Percentiles rank a stretch among this genome's conserved stretches.
Evolutionary conservation across 163 green algal genomes (phyloP).

Genomic region (Scenedesmus sp.): DNA sequence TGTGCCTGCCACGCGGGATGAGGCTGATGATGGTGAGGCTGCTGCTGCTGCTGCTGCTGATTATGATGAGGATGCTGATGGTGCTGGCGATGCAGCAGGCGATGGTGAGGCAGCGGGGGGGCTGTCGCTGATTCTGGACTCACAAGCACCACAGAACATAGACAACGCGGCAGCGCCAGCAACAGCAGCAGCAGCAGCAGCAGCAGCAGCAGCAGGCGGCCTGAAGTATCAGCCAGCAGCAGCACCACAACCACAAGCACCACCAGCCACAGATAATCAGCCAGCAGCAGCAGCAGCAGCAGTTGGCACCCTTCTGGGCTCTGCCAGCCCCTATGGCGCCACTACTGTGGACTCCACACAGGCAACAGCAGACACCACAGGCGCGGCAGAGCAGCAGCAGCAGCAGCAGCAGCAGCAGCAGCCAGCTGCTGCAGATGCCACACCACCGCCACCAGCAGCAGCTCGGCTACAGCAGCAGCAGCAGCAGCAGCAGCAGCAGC

Average conservation of each 20-base stretch:
- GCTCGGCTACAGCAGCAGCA: not conserved
- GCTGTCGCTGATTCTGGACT: not conserved
- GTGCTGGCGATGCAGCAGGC: not conserved
- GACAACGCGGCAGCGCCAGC: not conserved
- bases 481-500: not conserved
- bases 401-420: not conserved
- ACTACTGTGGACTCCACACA: not conserved
- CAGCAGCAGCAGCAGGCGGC: not conserved
- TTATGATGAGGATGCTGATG: not conserved
- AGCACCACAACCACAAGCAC: not conserved
- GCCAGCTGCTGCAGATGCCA: not conserved
- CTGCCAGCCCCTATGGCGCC: not conserved
- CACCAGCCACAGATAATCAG: not conserved
- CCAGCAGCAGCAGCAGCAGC: conserved; percentile 1
- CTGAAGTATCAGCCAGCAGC: not conserved
- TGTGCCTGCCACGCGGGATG: not conserved
- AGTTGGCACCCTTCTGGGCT: not conserved
- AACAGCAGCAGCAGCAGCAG: conserved; percentile 8
- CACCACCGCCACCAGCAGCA: not conserved
- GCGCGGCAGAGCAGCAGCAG: not conserved
- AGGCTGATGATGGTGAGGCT: not conserved
- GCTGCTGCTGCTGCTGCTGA: not conserved
- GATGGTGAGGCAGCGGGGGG: not conserved
- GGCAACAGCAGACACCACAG: not conserved
- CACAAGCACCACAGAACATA: not conserved